These are phyloP conservation scores for Cenchrus purpureus DNA, from an alignment of 176 grass and related monocot species.

Conservation along the genomic window DNA sequence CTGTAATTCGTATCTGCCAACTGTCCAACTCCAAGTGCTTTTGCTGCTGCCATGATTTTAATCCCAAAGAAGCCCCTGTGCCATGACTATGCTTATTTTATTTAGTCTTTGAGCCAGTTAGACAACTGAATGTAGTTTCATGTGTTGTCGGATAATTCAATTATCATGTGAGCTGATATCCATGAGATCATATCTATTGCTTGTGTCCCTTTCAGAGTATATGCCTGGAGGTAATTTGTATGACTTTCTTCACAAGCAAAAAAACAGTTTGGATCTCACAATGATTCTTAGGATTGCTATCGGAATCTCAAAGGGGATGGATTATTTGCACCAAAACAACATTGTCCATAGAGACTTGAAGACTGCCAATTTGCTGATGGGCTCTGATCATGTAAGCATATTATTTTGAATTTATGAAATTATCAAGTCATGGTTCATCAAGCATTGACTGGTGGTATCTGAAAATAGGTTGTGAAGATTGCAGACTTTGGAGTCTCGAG, in stretches of 20 bases:
- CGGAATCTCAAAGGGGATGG: constrained; percentile 87
- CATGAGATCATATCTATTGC: constrained; percentile 17
- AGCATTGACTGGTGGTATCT: constrained; percentile 34
- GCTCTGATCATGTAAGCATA: constrained; percentile 61
- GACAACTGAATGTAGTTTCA: constrained; percentile 14
- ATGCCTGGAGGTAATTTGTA: constrained; percentile 91
- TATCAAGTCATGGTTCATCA: constrained; percentile 14
- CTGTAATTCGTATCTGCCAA: not conserved
- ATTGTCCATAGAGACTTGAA: constrained; percentile 97
- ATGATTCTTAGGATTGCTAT: constrained; percentile 77
- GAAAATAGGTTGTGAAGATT: constrained; percentile 84
- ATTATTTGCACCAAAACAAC: constrained; percentile 90
- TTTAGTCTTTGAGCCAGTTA: not conserved
- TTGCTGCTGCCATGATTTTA: not conserved
- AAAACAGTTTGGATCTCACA: constrained; percentile 67
- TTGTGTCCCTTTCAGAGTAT: constrained; percentile 68
- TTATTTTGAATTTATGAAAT: not conserved
- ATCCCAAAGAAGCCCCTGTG: not conserved
- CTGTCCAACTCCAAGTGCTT: not conserved
- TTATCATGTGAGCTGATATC: not conserved
- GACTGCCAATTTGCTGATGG: constrained; percentile 88
- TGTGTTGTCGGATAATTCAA: not conserved
- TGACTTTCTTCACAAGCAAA: constrained; percentile 81
- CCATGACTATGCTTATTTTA: constrained; percentile 4
- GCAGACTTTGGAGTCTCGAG: constrained; percentile 96